Evolutionary conservation across 2,329 filamentous ascomycete genomes (phyloP).

Genomic region (Trichoderma sp.): DNA sequence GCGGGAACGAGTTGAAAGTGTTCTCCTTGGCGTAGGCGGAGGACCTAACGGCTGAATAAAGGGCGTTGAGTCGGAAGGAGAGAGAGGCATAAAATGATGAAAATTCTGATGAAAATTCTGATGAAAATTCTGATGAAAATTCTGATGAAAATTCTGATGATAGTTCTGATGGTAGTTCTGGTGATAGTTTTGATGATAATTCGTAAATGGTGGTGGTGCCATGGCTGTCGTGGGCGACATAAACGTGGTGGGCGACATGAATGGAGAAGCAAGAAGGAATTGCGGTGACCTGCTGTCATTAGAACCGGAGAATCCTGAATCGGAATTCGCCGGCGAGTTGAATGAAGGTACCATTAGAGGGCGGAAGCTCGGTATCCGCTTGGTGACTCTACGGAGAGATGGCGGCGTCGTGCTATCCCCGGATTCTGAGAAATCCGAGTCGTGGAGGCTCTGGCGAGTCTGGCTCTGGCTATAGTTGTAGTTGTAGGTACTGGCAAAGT

Average conservation of each 20-base stretch:
- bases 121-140: too few relatives aligned
- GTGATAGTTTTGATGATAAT: background rate
- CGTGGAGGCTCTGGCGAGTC: conserved; percentile 10
- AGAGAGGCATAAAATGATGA: conserved; percentile 5
- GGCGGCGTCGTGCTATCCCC: conserved; percentile 7
- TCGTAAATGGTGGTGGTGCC: conserved; percentile 16
- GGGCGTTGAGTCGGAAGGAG: conserved; percentile 12
- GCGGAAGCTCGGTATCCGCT: conserved; percentile 11
- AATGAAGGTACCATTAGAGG: conserved; percentile 5
- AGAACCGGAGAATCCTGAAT: conserved; percentile 22
- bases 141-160: too few relatives aligned
- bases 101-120: background rate
- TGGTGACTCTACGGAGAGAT: conserved; percentile 27
- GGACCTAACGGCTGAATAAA: conserved; percentile 6
- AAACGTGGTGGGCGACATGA: conserved; percentile 2
- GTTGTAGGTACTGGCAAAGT: background rate
- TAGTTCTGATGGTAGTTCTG: background rate
- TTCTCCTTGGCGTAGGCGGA: conserved; percentile 17
- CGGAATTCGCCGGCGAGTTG: conserved; percentile 23
- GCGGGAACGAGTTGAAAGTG: conserved; percentile 3
- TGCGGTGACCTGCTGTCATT: background rate
- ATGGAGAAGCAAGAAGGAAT: conserved; percentile 22
- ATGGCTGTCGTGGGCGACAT: background rate
- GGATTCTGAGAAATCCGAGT: conserved; percentile 20
- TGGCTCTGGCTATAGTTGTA: conserved; percentile 7